Conservation (phyloP, 176 grass and related monocot species). For the Musa troglodytarum region DNA sequence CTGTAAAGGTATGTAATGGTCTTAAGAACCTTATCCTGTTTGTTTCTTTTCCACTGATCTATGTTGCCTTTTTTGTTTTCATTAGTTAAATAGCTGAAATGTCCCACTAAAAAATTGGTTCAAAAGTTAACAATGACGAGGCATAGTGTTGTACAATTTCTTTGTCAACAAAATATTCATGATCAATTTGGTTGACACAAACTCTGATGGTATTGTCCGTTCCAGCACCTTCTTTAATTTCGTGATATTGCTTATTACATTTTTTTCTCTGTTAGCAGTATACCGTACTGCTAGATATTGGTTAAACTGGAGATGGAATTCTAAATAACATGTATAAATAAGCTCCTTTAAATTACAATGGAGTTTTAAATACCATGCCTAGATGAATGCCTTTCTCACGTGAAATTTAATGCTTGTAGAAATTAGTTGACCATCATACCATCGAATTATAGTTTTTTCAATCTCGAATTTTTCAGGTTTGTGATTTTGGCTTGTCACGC, state of each 20-base stretch:
- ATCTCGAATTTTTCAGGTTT: constrained; percentile 47
- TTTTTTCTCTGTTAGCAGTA: too few species aligned
- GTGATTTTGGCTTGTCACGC: constrained; percentile 96
- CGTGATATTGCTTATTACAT: too few species aligned
- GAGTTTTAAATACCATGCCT: not conserved
- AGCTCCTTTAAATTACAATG: not conserved
- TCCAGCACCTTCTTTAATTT: too few species aligned
- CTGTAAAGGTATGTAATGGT: constrained; percentile 64
- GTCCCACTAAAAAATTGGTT: not conserved
- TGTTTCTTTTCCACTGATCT: constrained; percentile 6
- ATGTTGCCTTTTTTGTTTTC: constrained; percentile 5
- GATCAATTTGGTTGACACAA: not conserved
- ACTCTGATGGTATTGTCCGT: not conserved
- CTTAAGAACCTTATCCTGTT: constrained; percentile 22
- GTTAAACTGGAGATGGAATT: not conserved
- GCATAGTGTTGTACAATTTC: not conserved
- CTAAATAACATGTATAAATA: not conserved
- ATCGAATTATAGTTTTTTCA: not conserved
- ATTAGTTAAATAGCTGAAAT: not conserved
- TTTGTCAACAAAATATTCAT: not conserved
- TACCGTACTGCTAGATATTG: not conserved
- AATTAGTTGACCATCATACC: not conserved
- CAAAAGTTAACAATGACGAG: too few species aligned
- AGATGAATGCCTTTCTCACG: not conserved
- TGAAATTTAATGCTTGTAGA: not conserved